Conservation (phyloP, 225 moss, liverwort and hornwort genomes). For the Sphagnum contortum region DNA sequence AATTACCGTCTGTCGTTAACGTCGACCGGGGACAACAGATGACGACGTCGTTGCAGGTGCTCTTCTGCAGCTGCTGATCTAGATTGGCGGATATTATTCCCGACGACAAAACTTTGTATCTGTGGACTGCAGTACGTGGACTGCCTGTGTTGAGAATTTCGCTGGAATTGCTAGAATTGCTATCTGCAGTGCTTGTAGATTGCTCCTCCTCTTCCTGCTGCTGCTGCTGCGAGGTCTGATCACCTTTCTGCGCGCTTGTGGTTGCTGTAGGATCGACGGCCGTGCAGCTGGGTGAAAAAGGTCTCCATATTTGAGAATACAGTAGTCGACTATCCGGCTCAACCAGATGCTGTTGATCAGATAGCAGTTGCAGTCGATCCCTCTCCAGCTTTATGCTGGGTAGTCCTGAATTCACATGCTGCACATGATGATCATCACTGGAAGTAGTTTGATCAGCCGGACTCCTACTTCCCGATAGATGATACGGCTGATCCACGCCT, state of each 20-base stretch:
- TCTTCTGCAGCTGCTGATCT: conserved; percentile 1
- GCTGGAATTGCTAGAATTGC: conserved; percentile 42
- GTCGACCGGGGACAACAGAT: too few species aligned
- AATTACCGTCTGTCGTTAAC: too few species aligned
- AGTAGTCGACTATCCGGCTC: too few species aligned
- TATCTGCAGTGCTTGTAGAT: conserved; percentile 44
- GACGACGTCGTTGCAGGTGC: background rate
- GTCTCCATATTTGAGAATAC: conserved; percentile 14
- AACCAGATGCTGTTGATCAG: too few species aligned
- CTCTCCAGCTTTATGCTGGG: too few species aligned
- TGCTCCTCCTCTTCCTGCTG: conserved; percentile 8
- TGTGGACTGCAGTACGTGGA: conserved; percentile 48
- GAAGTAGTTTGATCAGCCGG: too few species aligned
- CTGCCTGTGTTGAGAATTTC: conserved; percentile 75
- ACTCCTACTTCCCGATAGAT: too few species aligned
- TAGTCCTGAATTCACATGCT: too few species aligned
- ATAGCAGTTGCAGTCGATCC: too few species aligned
- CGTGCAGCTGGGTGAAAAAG: conserved; percentile 13
- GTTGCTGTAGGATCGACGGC: conserved; percentile 11
- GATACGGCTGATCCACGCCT: too few species aligned
- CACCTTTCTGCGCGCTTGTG: conserved; percentile 13
- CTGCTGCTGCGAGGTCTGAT: conserved; percentile 5
- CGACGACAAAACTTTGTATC: conserved; percentile 4
- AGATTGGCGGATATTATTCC: background rate
- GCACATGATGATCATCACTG: too few species aligned